Base-by-base conservation (phyloP, 2,329 filamentous ascomycete genomes). In the Epichloe typhina region DNA sequence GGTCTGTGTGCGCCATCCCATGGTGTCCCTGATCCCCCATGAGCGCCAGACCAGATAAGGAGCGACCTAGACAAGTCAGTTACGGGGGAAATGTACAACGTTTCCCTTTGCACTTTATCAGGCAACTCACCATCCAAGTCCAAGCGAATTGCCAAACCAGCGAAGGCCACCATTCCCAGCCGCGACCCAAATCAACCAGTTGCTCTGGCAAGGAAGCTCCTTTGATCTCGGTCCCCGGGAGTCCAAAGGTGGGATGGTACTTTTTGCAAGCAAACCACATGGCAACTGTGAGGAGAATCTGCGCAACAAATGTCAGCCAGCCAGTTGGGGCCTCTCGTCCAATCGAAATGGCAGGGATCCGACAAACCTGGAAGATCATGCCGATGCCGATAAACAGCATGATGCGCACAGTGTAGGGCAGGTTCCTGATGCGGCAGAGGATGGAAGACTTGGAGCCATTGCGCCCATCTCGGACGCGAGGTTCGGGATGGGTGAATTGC, bases 1-100 rank as follows among this genome's bases (percentile, higher is more conserved):
- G n/a, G 80, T 84, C 61, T 84, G 80, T 2, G 75, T 58, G 7
- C 80, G 71, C 82, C 82, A 85, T 48, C 80, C 76, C 56, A 82
- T 76, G 2, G 79, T 80, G 57, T 85, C 81, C 26, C 70, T 70
- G 54, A 85, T 80, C 19, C 72, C 66, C 35, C 79, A 72, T 36
- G 80, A 76, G 55, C 74, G 72, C 72, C 75, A 83, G 2, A 84
- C 68, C 47, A 82, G 66, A 53, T 73, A 67, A 2, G 80, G 79
- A 2, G 80, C 79, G 50, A 77, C 72, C 31, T 79, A 21, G 12
- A 33, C 3, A 17, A 26, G 12, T 21, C 15, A 5, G 19, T 5
- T 5, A 7, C 4, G 3, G 2, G 23, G 9, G 7, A 8, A 5
- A 44, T 33, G n/a, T 2, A 7, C 5, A 8, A 17, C 15, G 0